A percentile compares a stretch with the other conserved stretches of the same genome.
phyloP scores from a whole-genome alignment of 305 asterid species.

The Fraxinus latifolia region DNA sequence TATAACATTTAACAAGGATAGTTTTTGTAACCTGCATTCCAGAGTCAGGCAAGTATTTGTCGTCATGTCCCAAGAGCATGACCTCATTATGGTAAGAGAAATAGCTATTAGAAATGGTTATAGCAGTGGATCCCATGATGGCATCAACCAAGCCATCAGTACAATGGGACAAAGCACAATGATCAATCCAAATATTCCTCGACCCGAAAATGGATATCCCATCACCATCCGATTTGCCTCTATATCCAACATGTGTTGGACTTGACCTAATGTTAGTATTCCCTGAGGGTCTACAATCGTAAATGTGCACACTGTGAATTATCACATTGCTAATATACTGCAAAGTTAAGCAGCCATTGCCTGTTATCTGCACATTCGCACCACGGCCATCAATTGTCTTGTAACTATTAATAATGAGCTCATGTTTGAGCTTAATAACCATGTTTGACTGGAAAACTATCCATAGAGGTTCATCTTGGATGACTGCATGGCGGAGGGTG shows the following conservation, averaged over 20 bases:
- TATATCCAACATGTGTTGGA: constrained; percentile 49
- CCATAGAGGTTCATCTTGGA: constrained; percentile 84
- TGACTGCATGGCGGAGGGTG: constrained; percentile 77
- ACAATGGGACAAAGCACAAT: constrained; percentile 59
- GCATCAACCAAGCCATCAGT: constrained; percentile 65
- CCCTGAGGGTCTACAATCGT: constrained; percentile 57
- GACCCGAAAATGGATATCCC: constrained; percentile 51
- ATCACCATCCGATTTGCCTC: constrained; percentile 63
- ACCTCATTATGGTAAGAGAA: constrained; percentile 62
- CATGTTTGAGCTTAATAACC: constrained; percentile 58
- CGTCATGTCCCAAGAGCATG: constrained; percentile 62
- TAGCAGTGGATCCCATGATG: constrained; percentile 66
- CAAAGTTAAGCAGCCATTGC: constrained; percentile 59
- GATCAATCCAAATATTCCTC: constrained; percentile 63
- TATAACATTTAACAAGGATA: neutral
- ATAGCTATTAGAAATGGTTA: constrained; percentile 61
- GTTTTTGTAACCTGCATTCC: constrained; percentile 54
- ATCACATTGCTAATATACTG: constrained; percentile 47
- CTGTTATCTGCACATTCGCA: constrained; percentile 48
- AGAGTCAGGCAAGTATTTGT: constrained; percentile 45
- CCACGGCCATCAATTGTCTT: constrained; percentile 63
- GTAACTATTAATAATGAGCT: constrained; percentile 48
- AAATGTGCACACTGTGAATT: constrained; percentile 50
- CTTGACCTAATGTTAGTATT: constrained; percentile 49
- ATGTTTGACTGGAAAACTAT: constrained; percentile 60